Evolutionary conservation across 805 yeast genomes (phyloP).

Genomic region (Phaffomyces opuntiae): DNA sequence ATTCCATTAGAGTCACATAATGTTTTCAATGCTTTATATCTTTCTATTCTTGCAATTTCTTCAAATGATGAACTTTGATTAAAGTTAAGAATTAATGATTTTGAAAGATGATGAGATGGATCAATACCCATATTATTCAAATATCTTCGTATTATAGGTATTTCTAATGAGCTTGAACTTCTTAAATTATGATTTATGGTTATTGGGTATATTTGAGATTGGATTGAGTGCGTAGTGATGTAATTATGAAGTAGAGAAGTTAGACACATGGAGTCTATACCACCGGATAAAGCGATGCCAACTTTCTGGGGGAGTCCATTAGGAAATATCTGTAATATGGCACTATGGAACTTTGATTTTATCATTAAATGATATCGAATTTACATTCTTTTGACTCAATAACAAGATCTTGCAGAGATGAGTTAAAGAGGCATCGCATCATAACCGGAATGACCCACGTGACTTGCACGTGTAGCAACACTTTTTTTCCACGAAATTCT

Average conservation of each 20-base stretch:
- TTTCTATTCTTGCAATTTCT: conserved; percentile 46
- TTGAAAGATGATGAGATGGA: conserved; percentile 24
- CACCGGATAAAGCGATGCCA: conserved; percentile 68
- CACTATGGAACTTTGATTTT: background rate
- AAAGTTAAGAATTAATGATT: conserved; percentile 21
- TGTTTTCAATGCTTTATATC: conserved; percentile 39
- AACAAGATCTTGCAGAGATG: too few relatives aligned
- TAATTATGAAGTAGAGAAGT: conserved; percentile 41
- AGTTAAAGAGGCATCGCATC: too few relatives aligned
- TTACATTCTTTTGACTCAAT: too few relatives aligned
- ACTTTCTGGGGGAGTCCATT: conserved; percentile 24
- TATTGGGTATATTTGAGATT: conserved; percentile 40
- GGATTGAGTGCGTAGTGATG: conserved; percentile 22
- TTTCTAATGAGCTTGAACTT: conserved; percentile 19
- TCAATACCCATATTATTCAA: conserved; percentile 12
- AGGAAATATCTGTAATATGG: background rate
- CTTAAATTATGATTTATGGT: conserved; percentile 64
- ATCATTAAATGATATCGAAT: background rate
- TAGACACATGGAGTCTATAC: conserved; percentile 74
- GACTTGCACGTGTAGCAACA: too few relatives aligned
- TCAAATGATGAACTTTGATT: conserved; percentile 37
- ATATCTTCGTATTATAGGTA: conserved; percentile 20
- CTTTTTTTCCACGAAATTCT: too few relatives aligned
- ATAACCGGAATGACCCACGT: too few relatives aligned
- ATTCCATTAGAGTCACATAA: conserved; percentile 33